Percentiles rank a stretch among this genome's conserved stretches.
Conservation (phyloP, 805 yeast species). For the Nakazawaea holstii region DNA sequence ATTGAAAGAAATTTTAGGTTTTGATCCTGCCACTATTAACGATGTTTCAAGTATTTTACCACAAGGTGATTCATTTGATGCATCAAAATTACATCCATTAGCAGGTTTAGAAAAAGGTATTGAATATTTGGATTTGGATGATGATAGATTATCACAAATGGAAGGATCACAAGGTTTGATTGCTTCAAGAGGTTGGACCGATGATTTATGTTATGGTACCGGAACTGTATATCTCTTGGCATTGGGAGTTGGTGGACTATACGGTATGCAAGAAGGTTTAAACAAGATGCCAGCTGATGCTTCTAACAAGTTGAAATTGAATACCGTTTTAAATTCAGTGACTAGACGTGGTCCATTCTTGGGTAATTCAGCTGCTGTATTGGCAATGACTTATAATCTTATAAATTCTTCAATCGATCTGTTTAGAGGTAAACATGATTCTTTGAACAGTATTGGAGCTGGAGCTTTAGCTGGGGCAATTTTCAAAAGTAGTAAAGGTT, state of each 20-base stretch:
- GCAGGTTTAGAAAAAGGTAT: constrained; percentile 89
- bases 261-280: constrained; percentile 85
- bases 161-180: constrained; percentile 88
- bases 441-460: constrained; percentile 73
- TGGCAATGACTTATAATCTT: constrained; percentile 84
- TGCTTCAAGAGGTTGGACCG: constrained; percentile 97
- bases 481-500: constrained; percentile 80
- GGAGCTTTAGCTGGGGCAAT: constrained; percentile 93
- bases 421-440: constrained; percentile 86
- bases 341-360: constrained; percentile 94
- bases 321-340: constrained; percentile 85
- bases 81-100: constrained; percentile 78
- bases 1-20: constrained; percentile 39
- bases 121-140: constrained; percentile 87
- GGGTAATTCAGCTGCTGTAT: constrained; percentile 93
- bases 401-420: constrained; percentile 75
- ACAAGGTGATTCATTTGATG: constrained; percentile 58
- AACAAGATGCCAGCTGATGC: constrained; percentile 69
- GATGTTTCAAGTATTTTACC: constrained; percentile 61
- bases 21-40: constrained; percentile 59
- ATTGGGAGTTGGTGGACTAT: constrained; percentile 83
- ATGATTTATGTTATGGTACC: constrained; percentile 95
- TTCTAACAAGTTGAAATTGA: constrained; percentile 76
- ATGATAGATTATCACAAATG: constrained; percentile 65
- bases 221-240: constrained; percentile 90